phyloP scores from a whole-genome alignment of 345 rosid species.

The Brassica carinata region DNA sequence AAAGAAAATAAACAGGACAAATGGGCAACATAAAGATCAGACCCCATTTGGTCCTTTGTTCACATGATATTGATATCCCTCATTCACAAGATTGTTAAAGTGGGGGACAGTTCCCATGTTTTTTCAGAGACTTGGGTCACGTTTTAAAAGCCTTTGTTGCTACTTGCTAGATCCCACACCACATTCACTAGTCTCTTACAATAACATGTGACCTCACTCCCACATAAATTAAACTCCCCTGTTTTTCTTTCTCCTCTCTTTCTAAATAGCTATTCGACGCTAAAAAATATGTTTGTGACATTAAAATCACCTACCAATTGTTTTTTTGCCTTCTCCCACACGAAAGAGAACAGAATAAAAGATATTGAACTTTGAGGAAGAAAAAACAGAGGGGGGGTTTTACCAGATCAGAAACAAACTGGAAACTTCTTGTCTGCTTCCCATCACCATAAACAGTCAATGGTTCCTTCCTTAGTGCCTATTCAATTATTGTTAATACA shows the following conservation, averaged over 20 bases:
- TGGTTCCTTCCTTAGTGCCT: conserved; percentile 85
- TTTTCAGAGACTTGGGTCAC: conserved; percentile 12
- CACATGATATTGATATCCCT: conserved; percentile 31
- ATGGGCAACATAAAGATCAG: not conserved
- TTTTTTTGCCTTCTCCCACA: not conserved
- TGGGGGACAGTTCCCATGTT: conserved; percentile 28
- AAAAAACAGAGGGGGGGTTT: conserved; percentile 1
- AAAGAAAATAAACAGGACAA: not conserved
- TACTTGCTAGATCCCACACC: conserved; percentile 19
- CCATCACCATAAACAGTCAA: conserved; percentile 93
- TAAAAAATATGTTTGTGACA: not conserved
- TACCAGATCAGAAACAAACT: conserved; percentile 87
- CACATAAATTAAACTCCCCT: not conserved
- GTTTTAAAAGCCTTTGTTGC: conserved; percentile 16
- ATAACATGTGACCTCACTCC: conserved; percentile 25
- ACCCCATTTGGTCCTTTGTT: not conserved
- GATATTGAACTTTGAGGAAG: not conserved
- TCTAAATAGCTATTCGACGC: no score
- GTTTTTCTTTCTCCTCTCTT: no score
- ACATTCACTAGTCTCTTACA: not conserved
- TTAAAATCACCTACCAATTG: not conserved
- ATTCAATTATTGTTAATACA: conserved; percentile 13
- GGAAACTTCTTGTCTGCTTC: conserved; percentile 89
- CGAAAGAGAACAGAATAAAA: not conserved
- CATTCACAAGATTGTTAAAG: conserved; percentile 5